A percentile compares a stretch with the other conserved stretches of the same genome.
Conservation (phyloP, 345 rosid species). For the Dovyalis caffra region DNA sequence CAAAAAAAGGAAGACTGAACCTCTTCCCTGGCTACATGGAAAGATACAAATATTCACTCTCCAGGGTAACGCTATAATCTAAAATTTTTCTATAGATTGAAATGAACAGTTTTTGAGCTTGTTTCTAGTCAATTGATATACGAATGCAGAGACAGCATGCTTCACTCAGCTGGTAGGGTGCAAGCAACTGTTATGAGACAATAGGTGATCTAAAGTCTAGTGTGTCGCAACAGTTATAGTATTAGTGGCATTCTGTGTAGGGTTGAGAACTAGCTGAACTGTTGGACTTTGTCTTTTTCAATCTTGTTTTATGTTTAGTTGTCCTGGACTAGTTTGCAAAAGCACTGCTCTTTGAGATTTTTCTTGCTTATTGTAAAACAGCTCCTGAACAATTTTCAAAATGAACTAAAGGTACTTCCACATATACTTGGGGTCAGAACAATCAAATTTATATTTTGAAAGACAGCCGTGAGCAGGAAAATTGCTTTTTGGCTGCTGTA, state of each 20-base stretch:
- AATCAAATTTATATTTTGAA: no score
- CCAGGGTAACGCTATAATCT: slow-evolving; percentile 51
- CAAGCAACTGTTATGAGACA: not conserved
- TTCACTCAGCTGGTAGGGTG: not conserved
- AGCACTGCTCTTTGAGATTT: not conserved
- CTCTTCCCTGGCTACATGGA: slow-evolving; percentile 90
- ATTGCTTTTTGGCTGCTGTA: not conserved
- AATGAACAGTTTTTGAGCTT: not conserved
- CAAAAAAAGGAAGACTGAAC: slow-evolving; percentile 70
- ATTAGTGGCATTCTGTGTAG: not conserved
- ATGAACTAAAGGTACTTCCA: not conserved
- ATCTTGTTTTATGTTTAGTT: not conserved
- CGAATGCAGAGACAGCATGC: not conserved
- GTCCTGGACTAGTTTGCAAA: not conserved
- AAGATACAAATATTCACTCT: slow-evolving; percentile 63
- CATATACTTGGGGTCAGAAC: not conserved
- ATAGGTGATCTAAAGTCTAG: not conserved
- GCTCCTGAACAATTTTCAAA: not conserved
- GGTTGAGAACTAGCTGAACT: not conserved
- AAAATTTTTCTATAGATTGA: not conserved
- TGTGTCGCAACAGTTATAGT: not conserved
- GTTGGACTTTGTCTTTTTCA: not conserved
- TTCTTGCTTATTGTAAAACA: not conserved
- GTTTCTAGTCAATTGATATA: not conserved
- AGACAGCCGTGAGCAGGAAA: not conserved